phyloP scores from a whole-genome alignment of 495 filamentous ascomycete genomes.

The Ramalina intermedia region DNA sequence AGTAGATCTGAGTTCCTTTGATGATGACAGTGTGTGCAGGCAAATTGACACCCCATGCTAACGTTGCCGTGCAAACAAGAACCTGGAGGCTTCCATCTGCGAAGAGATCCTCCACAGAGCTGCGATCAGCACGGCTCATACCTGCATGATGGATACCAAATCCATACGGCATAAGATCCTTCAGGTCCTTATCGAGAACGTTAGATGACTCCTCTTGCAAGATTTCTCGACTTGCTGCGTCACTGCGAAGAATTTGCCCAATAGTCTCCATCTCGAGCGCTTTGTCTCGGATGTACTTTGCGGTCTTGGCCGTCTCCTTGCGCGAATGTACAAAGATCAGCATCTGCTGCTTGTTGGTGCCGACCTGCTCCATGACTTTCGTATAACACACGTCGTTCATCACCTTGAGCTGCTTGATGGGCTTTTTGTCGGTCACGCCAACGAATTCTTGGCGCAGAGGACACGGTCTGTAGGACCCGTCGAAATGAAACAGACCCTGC shows the following conservation, averaged over 20 bases:
- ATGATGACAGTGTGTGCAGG: slow-evolving; percentile 94
- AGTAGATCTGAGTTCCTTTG: slow-evolving; percentile 95
- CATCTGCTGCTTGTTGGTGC: slow-evolving; percentile 84
- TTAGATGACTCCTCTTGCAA: slow-evolving; percentile 70
- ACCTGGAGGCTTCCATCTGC: slow-evolving; percentile 83
- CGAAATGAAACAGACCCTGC: slow-evolving; percentile 89
- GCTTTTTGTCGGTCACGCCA: slow-evolving; percentile 92
- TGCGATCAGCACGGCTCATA: slow-evolving; percentile 84
- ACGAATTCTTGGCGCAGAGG: slow-evolving; percentile 94
- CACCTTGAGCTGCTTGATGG: slow-evolving; percentile 96
- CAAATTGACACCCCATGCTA: slow-evolving; percentile 93
- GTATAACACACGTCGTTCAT: slow-evolving; percentile 99
- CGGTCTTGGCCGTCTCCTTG: slow-evolving; percentile 96
- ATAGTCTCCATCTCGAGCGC: slow-evolving; percentile 93
- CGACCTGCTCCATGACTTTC: slow-evolving; percentile 95
- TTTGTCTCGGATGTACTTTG: slow-evolving; percentile 89
- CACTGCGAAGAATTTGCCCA: slow-evolving; percentile 82
- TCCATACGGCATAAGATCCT: slow-evolving; percentile 89
- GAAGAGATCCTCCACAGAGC: slow-evolving; percentile 90
- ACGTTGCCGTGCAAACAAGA: slow-evolving; percentile 88
- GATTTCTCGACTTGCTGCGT: slow-evolving; percentile 83
- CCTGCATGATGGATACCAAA: slow-evolving; percentile 98
- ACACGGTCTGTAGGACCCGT: slow-evolving; percentile 85
- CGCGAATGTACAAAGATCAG: slow-evolving; percentile 96
- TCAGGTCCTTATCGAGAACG: slow-evolving; percentile 75